Conservation (phyloP, 1,139 yeast genomes). For the Pneumocystis carinii region DNA sequence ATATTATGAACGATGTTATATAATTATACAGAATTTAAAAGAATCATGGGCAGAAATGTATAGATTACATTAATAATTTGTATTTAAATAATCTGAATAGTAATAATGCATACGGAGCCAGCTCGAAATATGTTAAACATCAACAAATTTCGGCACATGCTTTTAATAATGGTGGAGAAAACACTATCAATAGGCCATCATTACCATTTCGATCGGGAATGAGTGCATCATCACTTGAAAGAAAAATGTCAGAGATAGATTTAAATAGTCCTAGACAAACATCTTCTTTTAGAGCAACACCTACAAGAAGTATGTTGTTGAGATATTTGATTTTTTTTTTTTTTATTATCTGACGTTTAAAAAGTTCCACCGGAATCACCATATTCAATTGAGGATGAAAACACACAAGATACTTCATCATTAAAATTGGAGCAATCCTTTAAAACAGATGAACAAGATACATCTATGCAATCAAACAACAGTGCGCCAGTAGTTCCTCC, state of each 20-base stretch:
- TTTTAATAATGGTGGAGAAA: neutral
- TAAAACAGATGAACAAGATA: neutral
- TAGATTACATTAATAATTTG: neutral
- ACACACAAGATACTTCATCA: neutral
- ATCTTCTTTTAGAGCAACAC: neutral
- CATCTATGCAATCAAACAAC: too few relatives aligned
- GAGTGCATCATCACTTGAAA: neutral
- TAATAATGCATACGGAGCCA: neutral
- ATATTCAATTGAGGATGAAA: neutral
- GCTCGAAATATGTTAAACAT: neutral
- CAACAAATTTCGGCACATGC: neutral
- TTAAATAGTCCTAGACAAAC: neutral
- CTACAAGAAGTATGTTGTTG: neutral
- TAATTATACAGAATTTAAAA: neutral
- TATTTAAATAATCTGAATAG: neutral
- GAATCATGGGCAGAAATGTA: neutral
- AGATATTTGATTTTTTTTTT: neutral
- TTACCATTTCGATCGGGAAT: neutral
- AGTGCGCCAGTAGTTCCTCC: too few relatives aligned
- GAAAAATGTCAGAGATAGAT: neutral
- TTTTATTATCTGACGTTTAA: neutral
- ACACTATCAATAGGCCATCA: neutral
- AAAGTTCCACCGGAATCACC: neutral
- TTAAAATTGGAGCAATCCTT: too few relatives aligned
- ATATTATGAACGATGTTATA: neutral